A percentile compares a stretch with the other conserved stretches of the same genome.
Evolutionary conservation across 169 alveolate species (phyloP).

Genomic region (Ichthyophthirius multifiliis): DNA sequence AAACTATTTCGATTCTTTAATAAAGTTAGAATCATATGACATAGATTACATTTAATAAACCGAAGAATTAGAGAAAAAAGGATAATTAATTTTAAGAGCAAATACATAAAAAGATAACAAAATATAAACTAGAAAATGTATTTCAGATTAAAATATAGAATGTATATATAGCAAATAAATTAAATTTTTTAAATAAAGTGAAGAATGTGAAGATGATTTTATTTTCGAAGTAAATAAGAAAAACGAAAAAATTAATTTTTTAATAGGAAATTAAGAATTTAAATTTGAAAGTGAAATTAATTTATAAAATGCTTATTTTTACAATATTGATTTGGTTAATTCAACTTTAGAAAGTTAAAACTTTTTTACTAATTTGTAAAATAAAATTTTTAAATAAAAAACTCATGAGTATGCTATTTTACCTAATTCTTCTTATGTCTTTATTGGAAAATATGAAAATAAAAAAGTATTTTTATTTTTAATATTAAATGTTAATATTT

Average conservation of each 20-base stretch:
- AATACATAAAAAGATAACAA: background rate
- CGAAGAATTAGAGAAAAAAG: background rate
- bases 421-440: background rate
- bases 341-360: no score
- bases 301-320: no score
- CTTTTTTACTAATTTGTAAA: no score
- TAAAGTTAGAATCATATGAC: background rate
- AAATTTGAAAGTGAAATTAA: no score
- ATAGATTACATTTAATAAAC: background rate
- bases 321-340: no score
- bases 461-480: no score
- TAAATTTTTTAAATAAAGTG: background rate
- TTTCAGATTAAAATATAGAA: background rate
- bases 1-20: background rate
- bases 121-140: background rate
- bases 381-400: no score
- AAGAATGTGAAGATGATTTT: background rate
- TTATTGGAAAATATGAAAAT: no score
- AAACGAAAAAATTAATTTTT: no score
- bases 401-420: conserved; percentile 2
- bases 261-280: no score
- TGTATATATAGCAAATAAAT: background rate
- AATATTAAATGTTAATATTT: no score
- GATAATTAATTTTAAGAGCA: background rate
- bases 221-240: no score